These are phyloP conservation scores for Melampsora americana DNA, from an alignment of 1,284 basidiomycete species.

Conservation along the genomic window DNA sequence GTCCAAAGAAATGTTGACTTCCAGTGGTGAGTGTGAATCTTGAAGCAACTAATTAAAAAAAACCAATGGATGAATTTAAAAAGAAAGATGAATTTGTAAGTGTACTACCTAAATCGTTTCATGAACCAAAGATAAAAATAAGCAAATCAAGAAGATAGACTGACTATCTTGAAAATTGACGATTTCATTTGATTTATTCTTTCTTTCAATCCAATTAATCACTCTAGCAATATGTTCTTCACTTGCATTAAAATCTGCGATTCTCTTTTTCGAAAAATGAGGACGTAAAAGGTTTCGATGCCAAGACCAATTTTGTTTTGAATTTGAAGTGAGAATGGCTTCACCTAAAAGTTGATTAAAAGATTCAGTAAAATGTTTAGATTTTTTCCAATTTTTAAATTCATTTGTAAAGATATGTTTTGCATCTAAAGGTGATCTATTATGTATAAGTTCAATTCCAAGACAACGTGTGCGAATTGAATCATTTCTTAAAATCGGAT, in stretches of 20 bases:
- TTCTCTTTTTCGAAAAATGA: slow-evolving; percentile 68
- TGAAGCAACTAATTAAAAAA: slow-evolving; percentile 60
- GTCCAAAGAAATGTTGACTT: slow-evolving; percentile 60
- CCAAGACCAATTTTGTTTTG: slow-evolving; percentile 52
- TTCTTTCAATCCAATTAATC: slow-evolving; percentile 57
- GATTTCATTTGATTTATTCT: slow-evolving; percentile 5
- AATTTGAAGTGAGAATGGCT: slow-evolving; percentile 10
- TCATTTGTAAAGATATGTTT: slow-evolving; percentile 29
- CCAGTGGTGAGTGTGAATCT: slow-evolving; percentile 69
- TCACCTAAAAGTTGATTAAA: slow-evolving; percentile 19
- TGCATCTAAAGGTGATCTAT: slow-evolving; percentile 21
- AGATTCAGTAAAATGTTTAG: slow-evolving; percentile 14
- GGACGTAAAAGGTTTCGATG: slow-evolving; percentile 67
- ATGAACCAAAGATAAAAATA: no score
- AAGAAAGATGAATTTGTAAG: neutral
- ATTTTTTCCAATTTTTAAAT: slow-evolving; percentile 33
- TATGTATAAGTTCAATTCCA: slow-evolving; percentile 23
- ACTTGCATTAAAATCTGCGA: slow-evolving; percentile 67
- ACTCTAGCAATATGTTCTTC: slow-evolving; percentile 61
- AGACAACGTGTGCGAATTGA: slow-evolving; percentile 23
- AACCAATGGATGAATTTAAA: no score
- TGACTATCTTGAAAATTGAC: slow-evolving; percentile 38
- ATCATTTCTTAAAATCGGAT: neutral
- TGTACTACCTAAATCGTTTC: neutral
- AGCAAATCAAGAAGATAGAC: neutral